Conservation (phyloP, 306 rosid species). For the Medicago truncatula region MtrunA17r5.0-ANR NC_053043.1:31881001-31881500, state of each 20-base stretch:
- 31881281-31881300: not conserved
- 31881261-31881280: slow-evolving; percentile 50
- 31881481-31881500: slow-evolving; percentile 37
- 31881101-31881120: slow-evolving; percentile 36
- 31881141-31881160: slow-evolving; percentile 20
- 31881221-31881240: slow-evolving; percentile 73
- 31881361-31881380: slow-evolving; percentile 60
- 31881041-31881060: slow-evolving; percentile 29
- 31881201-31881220: slow-evolving; percentile 85
- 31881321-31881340: slow-evolving; percentile 22
- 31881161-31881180: slow-evolving; percentile 16
- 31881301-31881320: slow-evolving; percentile 13
- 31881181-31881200: slow-evolving; percentile 27
- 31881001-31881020: slow-evolving; percentile 47
- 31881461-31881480: slow-evolving; percentile 45
- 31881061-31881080: slow-evolving; percentile 72
- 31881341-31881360: slow-evolving; percentile 14
- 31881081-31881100: slow-evolving; percentile 64
- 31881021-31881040: slow-evolving; percentile 14
- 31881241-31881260: slow-evolving; percentile 53
- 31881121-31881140: slow-evolving; percentile 17
- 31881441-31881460: slow-evolving; percentile 49
- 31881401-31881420: slow-evolving; percentile 63
- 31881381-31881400: slow-evolving; percentile 57
- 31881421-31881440: slow-evolving; percentile 55